These are phyloP conservation scores for Yamadazyma membranifaciens DNA, from an alignment of 1,139 yeast species.

Conservation along the genomic window DNA sequence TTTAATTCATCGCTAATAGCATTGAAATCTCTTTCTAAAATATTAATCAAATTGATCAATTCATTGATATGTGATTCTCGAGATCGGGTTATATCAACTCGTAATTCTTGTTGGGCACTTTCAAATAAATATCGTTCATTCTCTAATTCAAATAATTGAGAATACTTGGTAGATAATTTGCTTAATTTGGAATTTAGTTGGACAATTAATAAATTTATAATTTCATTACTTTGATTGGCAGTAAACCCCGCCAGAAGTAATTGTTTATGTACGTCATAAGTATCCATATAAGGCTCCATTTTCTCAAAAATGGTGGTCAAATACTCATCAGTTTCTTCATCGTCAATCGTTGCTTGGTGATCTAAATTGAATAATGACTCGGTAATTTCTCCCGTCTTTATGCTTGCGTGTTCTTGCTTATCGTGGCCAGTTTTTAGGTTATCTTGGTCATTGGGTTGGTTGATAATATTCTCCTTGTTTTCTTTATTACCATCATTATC, in stretches of 20 bases:
- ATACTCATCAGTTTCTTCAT: conserved; percentile 17
- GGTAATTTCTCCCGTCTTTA: conserved; percentile 8
- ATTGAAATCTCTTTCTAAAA: conserved; percentile 70
- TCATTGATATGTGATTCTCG: conserved; percentile 73
- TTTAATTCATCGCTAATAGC: conserved; percentile 74
- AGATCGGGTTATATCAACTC: conserved; percentile 74
- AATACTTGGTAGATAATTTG: conserved; percentile 55
- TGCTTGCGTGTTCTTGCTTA: conserved; percentile 5
- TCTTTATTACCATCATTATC: not conserved
- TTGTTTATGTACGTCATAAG: conserved; percentile 44
- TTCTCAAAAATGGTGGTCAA: conserved; percentile 38
- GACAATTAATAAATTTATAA: conserved; percentile 48
- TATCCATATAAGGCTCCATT: conserved; percentile 52
- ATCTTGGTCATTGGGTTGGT: too few relatives aligned
- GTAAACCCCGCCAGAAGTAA: conserved; percentile 50
- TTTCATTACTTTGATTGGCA: conserved; percentile 50
- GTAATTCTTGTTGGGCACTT: conserved; percentile 86
- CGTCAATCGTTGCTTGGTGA: conserved; percentile 2
- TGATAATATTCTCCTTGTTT: not conserved
- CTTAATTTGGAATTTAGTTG: conserved; percentile 55
- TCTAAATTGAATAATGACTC: conserved; percentile 5
- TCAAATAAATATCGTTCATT: conserved; percentile 86
- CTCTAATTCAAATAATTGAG: conserved; percentile 72
- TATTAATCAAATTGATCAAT: conserved; percentile 62
- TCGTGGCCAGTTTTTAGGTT: too few relatives aligned